phyloP scores from a whole-genome alignment of 768 basidiomycete genomes.

The Tulasnella sp. region DNA sequence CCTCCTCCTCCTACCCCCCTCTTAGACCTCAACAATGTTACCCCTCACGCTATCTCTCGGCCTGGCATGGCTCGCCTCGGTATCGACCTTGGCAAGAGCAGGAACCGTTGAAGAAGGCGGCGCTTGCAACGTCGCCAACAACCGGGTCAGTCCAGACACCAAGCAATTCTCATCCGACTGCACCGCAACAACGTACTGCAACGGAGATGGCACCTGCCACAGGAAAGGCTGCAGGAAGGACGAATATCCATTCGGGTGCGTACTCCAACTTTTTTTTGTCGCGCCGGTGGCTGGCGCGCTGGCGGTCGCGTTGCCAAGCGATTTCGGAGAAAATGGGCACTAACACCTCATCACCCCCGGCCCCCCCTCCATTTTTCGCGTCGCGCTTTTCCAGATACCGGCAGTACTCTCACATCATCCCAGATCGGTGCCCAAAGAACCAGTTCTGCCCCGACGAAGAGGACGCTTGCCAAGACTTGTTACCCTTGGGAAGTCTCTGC shows the following conservation, averaged over 20 bases:
- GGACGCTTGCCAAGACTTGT: conserved; percentile 62
- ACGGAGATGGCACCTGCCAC: conserved; percentile 56
- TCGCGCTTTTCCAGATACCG: conserved; percentile 33
- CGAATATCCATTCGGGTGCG: conserved; percentile 75
- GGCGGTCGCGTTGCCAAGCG: conserved; percentile 5
- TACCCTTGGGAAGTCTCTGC: conserved; percentile 67
- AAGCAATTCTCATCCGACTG: conserved; percentile 82
- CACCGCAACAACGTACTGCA: conserved; percentile 70
- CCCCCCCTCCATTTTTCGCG: neutral
- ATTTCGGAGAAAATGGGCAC: neutral
- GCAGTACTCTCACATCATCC: conserved; percentile 47
- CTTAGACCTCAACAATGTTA: conserved; percentile 1
- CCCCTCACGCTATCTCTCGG: conserved; percentile 20
- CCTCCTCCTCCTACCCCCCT: neutral
- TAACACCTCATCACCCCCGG: neutral
- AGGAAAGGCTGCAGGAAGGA: conserved; percentile 73
- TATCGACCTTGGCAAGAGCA: conserved; percentile 42
- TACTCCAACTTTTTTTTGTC: neutral
- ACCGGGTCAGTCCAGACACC: conserved; percentile 73
- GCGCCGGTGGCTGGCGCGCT: neutral
- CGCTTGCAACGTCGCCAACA: conserved; percentile 58
- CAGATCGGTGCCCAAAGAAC: conserved; percentile 61
- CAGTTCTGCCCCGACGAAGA: conserved; percentile 87
- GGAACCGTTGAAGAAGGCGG: conserved; percentile 54
- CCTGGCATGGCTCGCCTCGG: conserved; percentile 16